Percentiles rank a stretch among this genome's conserved stretches.
These are phyloP conservation scores for Fulvia fulva DNA, from an alignment of 2,329 filamentous ascomycete genomes.

Conservation along the genomic window DNA sequence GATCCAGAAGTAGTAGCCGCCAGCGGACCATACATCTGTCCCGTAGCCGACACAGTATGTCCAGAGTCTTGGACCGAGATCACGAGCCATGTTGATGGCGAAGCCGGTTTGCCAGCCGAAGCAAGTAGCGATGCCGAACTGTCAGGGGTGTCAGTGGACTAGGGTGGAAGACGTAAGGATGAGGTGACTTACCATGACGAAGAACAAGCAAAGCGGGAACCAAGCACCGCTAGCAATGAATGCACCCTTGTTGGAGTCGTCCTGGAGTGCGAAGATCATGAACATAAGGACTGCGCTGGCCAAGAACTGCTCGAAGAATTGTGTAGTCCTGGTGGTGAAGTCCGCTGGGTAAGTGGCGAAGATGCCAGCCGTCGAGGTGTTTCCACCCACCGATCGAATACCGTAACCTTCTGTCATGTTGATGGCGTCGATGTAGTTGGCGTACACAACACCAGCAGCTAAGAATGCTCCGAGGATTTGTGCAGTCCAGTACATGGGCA, in stretches of 20 bases:
- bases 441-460: conserved; percentile 47
- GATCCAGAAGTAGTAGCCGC: conserved; percentile 66
- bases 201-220: conserved; percentile 60
- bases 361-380: conserved; percentile 57
- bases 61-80: conserved; percentile 65
- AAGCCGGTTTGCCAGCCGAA: conserved; percentile 70
- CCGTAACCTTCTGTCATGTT: conserved; percentile 52
- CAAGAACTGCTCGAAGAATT: conserved; percentile 69
- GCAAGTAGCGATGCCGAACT: conserved; percentile 61
- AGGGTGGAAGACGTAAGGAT: not conserved
- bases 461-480: conserved; percentile 65
- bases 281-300: conserved; percentile 65
- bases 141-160: conserved; percentile 3
- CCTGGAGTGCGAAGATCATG: conserved; percentile 64
- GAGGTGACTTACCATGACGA: conserved; percentile 47
- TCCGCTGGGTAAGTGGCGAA: conserved; percentile 65
- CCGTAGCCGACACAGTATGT: conserved; percentile 66
- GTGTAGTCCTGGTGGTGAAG: conserved; percentile 59
- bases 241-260: conserved; percentile 43
- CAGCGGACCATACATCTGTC: conserved; percentile 58
- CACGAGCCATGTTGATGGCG: conserved; percentile 64
- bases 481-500: conserved; percentile 62
- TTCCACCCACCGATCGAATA: conserved; percentile 60
- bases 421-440: conserved; percentile 56
- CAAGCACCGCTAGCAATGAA: conserved; percentile 39